A percentile compares a stretch with the other conserved stretches of the same genome.
These are phyloP conservation scores for Aspergillus homomorphus DNA, from an alignment of 495 filamentous ascomycete species.

Conservation along the genomic window DNA sequence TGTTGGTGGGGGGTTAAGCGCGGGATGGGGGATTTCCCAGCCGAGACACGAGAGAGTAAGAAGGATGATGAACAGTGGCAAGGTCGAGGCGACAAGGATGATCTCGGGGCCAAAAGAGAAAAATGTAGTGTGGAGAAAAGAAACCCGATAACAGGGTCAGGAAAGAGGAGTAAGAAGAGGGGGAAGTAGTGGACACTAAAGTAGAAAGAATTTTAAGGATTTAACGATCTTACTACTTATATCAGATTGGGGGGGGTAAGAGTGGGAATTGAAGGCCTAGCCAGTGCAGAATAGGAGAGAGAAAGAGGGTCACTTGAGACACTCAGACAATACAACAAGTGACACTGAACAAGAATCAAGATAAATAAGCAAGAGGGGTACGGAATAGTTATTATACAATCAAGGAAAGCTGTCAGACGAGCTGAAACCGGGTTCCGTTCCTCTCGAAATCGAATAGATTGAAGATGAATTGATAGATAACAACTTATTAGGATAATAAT, in stretches of 20 bases:
- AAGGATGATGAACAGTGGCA: slow-evolving; percentile 1
- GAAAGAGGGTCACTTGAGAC: not conserved
- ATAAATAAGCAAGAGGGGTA: not conserved
- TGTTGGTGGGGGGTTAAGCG: slow-evolving; percentile 21
- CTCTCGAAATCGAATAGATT: not conserved
- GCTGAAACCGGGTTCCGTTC: not conserved
- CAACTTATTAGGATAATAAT: not conserved
- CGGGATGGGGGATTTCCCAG: slow-evolving; percentile 17
- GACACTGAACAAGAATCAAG: not conserved
- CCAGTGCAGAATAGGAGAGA: slow-evolving; percentile 1
- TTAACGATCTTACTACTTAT: not conserved
- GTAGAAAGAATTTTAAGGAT: slow-evolving; percentile 4
- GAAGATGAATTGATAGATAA: not conserved
- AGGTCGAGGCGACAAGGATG: not conserved
- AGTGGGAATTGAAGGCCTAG: not conserved
- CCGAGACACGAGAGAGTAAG: slow-evolving; percentile 14
- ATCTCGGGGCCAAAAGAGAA: not conserved
- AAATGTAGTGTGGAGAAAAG: not conserved
- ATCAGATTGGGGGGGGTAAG: not conserved
- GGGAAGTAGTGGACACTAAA: slow-evolving; percentile 1
- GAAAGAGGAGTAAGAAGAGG: slow-evolving; percentile 5
- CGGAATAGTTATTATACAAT: too few species aligned
- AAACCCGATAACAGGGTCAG: not conserved
- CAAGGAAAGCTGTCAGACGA: not conserved
- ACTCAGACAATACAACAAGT: not conserved